These are phyloP conservation scores for Hygrophorus pudorinus DNA, from an alignment of 768 basidiomycete species.

Conservation along the genomic window DNA sequence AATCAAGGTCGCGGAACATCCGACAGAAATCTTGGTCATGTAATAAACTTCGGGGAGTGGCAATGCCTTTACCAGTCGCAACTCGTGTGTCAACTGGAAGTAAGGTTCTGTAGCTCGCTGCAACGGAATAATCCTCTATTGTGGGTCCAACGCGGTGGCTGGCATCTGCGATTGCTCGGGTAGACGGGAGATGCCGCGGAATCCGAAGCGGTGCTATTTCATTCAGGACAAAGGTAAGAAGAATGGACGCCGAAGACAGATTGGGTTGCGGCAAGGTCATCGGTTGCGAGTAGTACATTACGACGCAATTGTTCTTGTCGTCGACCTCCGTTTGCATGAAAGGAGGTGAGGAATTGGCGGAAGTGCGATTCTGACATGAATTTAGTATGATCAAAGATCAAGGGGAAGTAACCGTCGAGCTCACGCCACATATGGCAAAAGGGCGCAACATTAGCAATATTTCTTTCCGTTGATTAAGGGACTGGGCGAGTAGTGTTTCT, in stretches of 20 bases:
- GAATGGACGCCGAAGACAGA: constrained; percentile 35
- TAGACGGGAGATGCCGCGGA: constrained; percentile 42
- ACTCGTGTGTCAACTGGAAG: constrained; percentile 36
- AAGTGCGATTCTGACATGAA: neutral
- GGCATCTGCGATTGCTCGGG: constrained; percentile 33
- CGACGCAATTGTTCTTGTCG: neutral
- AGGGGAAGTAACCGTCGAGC: neutral
- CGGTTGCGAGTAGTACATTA: constrained; percentile 4
- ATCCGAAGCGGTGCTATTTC: constrained; percentile 33
- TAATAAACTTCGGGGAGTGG: constrained; percentile 21
- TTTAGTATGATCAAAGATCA: neutral
- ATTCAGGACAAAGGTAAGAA: constrained; percentile 41
- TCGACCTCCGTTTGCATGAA: no score
- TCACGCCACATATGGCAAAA: constrained; percentile 18
- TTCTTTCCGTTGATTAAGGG: constrained; percentile 27
- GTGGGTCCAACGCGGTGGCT: constrained; percentile 42
- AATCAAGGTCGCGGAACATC: constrained; percentile 18
- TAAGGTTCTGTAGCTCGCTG: constrained; percentile 33
- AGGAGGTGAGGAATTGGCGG: neutral
- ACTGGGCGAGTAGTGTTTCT: constrained; percentile 30
- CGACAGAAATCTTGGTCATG: constrained; percentile 29
- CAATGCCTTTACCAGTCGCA: neutral
- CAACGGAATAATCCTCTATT: constrained; percentile 36
- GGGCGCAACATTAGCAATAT: constrained; percentile 33
- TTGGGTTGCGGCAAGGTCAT: constrained; percentile 22